Conservation (phyloP, 495 filamentous ascomycete species). For the Hypoxylon lenormandii region DNA sequence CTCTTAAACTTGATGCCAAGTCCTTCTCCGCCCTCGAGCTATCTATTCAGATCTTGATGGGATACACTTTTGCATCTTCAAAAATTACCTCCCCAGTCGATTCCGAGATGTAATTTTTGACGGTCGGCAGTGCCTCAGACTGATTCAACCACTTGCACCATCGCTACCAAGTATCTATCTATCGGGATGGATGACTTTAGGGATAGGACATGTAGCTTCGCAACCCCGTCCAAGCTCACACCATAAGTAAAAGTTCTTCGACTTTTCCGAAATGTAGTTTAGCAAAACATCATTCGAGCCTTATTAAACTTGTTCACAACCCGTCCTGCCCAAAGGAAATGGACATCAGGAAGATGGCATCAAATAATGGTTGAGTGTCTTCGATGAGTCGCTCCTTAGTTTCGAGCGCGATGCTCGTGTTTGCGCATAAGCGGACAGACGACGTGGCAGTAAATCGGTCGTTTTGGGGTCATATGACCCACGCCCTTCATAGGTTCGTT, state of each 20-base stretch:
- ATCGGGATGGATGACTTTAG: slow-evolving; percentile 49
- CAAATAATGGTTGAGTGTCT: slow-evolving; percentile 46
- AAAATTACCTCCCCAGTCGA: not conserved
- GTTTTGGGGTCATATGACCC: slow-evolving; percentile 54
- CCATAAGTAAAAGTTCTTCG: slow-evolving; percentile 36
- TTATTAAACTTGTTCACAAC: slow-evolving; percentile 24
- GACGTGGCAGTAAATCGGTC: not conserved
- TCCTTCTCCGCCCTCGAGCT: slow-evolving; percentile 51
- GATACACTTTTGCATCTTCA: not conserved
- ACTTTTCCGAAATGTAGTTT: slow-evolving; percentile 7
- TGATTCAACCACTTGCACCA: slow-evolving; percentile 3
- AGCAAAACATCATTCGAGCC: not conserved
- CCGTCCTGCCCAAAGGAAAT: slow-evolving; percentile 43
- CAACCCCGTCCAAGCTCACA: slow-evolving; percentile 53
- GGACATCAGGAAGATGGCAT: slow-evolving; percentile 53
- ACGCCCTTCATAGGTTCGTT: slow-evolving; percentile 58
- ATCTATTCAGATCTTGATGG: slow-evolving; percentile 47
- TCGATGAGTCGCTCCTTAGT: slow-evolving; percentile 46
- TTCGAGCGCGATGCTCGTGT: slow-evolving; percentile 49
- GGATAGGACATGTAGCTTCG: slow-evolving; percentile 50
- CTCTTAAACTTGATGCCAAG: slow-evolving; percentile 58
- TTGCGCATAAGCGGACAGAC: slow-evolving; percentile 45
- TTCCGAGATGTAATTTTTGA: not conserved
- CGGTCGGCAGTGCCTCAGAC: not conserved
- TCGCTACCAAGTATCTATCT: slow-evolving; percentile 29